Base-by-base conservation (phyloP, 2,329 filamentous ascomycete species). In the Nemania serpens region DNA sequence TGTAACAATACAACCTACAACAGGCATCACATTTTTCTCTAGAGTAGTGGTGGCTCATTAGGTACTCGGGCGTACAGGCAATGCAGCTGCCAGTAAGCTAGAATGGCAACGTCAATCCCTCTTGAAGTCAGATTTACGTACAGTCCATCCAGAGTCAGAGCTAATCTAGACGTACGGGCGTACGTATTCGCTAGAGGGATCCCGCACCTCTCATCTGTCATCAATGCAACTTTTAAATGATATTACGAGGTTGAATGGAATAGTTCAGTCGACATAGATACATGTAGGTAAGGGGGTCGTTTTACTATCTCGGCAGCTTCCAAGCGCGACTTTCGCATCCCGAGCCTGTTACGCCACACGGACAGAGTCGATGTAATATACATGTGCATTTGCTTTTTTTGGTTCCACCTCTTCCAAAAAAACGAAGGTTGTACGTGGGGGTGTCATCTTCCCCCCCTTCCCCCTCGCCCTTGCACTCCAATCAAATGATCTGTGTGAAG, bases 381-480 rank as follows among this genome's bases (percentile, higher is more conserved):
- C 5, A 45, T 6, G 29, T 18, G 10, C 29, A 13, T 6, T 25
- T 48, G 22, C 17, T 5, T 7, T 22, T 37, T 47, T 29, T 15
- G 6, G n/a, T 11, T 25, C 25, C 10, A n/a, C 29, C n/a, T n/a
- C 36, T 46, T 43, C 25, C 7, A 18, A 22, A 13, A 46, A 15
- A 17, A 9, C 11, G n/a, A 41, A 34, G 29, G 22, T 52, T n/a
- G 46, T 46, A 49, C 45, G 45, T 10, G 37, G 34, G 15, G 18
- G 22, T 9, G n/a, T n/a, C n/a, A n/a, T n/a, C n/a, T n/a, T 22
- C 9, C 29, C 13, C 33, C 29, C 3, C 7, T 7, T 53, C 47
- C 47, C 56, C 52, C 52, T 56, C 61, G 57, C n/a, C n/a, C n/a
- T n/a, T 36, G 2, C 2, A 15, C 5, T 7, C 10, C n/a, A 13